Evolutionary conservation across 345 rosid genomes (phyloP).

Genomic region (Chamaenerion angustifolium): DNA sequence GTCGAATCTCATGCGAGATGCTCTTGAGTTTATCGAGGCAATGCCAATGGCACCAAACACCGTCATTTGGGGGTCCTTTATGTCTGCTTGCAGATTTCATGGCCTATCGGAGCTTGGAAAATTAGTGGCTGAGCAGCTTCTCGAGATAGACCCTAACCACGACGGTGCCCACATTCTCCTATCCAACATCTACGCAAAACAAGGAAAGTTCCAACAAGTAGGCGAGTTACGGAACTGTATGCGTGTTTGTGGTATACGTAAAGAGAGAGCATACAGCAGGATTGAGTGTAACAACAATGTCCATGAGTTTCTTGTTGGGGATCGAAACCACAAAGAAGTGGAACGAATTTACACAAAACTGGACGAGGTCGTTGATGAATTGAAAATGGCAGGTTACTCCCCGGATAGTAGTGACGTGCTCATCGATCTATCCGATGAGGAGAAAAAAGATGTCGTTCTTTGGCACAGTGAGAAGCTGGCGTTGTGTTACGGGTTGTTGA

Average conservation of each 20-base stretch:
- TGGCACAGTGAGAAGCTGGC: slow-evolving; percentile 39
- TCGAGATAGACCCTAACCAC: slow-evolving; percentile 41
- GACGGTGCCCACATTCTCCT: slow-evolving; percentile 54
- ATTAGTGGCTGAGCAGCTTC: slow-evolving; percentile 38
- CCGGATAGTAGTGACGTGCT: slow-evolving; percentile 16
- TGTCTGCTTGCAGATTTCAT: slow-evolving; percentile 34
- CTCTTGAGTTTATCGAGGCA: slow-evolving; percentile 21
- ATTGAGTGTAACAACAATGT: slow-evolving; percentile 36
- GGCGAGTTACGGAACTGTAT: slow-evolving; percentile 37
- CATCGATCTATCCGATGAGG: slow-evolving; percentile 30
- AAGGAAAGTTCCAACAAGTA: slow-evolving; percentile 48
- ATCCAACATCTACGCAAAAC: slow-evolving; percentile 58
- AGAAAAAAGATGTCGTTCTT: slow-evolving; percentile 24
- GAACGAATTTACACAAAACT: slow-evolving; percentile 18
- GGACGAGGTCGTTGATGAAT: slow-evolving; percentile 13
- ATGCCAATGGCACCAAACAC: slow-evolving; percentile 48
- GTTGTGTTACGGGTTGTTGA: slow-evolving; percentile 21
- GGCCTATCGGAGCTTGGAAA: slow-evolving; percentile 43
- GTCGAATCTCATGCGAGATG: slow-evolving; percentile 38
- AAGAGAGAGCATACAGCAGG: slow-evolving; percentile 51
- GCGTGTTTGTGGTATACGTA: slow-evolving; percentile 32
- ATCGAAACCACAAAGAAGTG: slow-evolving; percentile 11
- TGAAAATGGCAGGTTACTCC: slow-evolving; percentile 23
- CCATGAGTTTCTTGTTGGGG: slow-evolving; percentile 35
- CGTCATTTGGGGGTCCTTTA: slow-evolving; percentile 27